These are phyloP conservation scores for Colletotrichum tamarilloi DNA, from an alignment of 2,329 filamentous ascomycete species.

Conservation along the genomic window DNA sequence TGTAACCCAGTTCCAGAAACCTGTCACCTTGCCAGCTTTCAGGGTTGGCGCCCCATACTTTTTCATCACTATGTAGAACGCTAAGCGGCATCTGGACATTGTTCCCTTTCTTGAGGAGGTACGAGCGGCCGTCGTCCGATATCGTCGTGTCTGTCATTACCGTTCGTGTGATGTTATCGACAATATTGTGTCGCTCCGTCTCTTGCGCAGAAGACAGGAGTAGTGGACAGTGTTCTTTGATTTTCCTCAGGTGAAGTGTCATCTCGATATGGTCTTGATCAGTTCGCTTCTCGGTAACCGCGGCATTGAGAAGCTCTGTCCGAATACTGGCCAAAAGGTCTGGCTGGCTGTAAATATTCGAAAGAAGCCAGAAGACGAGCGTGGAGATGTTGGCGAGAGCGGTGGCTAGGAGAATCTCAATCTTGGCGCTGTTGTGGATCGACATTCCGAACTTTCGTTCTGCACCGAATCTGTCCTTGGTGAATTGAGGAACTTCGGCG, in stretches of 20 bases:
- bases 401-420: slow-evolving; percentile 44
- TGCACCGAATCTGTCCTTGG: slow-evolving; percentile 41
- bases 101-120: neutral
- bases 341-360: slow-evolving; percentile 42
- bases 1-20: neutral
- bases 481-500: slow-evolving; percentile 40
- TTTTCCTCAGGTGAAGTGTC: slow-evolving; percentile 48
- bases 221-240: slow-evolving; percentile 52
- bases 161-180: neutral
- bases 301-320: slow-evolving; percentile 38
- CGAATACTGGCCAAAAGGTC: slow-evolving; percentile 41
- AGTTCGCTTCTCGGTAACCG: slow-evolving; percentile 3
- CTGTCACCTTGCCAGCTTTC: neutral
- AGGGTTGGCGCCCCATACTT: neutral
- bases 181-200: slow-evolving; percentile 46
- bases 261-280: neutral
- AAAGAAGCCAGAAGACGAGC: slow-evolving; percentile 48
- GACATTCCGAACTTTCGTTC: slow-evolving; percentile 44
- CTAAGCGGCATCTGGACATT: neutral
- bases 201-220: slow-evolving; percentile 57
- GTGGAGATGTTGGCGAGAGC: slow-evolving; percentile 48
- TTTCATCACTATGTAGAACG: neutral
- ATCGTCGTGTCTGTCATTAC: neutral
- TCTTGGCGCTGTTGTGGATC: slow-evolving; percentile 40
- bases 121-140: neutral